Percentiles rank a stretch among this genome's conserved stretches.
Evolutionary conservation across 441 rosid species (phyloP).

Genomic region (Manihot esculenta): DNA sequence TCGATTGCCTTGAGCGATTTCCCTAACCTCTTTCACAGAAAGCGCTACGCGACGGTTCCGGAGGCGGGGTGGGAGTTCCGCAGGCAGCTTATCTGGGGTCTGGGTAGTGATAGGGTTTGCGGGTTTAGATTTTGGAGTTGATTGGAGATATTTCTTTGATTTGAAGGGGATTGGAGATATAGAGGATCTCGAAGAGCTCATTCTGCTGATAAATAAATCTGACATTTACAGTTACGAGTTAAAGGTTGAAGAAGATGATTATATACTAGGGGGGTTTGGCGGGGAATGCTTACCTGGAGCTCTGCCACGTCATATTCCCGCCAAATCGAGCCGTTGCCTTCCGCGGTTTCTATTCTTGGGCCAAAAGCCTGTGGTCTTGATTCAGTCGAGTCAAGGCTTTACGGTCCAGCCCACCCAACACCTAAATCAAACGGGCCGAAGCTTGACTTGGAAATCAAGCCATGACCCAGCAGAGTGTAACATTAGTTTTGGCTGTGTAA

Average conservation of each 20-base stretch:
- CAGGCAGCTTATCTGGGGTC: conserved; percentile 60
- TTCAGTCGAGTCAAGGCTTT: no score
- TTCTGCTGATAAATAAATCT: conserved; percentile 5
- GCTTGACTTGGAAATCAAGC: background rate
- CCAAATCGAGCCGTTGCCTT: conserved; percentile 53
- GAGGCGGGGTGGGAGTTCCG: conserved; percentile 42
- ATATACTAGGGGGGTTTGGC: conserved; percentile 32
- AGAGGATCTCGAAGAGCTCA: conserved; percentile 40
- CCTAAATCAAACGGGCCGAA: background rate
- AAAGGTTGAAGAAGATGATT: background rate
- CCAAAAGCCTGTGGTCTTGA: background rate
- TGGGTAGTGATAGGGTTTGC: conserved; percentile 34
- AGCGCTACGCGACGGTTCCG: conserved; percentile 61
- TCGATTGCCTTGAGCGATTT: conserved; percentile 44
- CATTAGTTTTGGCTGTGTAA: background rate
- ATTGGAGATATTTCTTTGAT: conserved; percentile 38
- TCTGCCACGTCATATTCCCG: conserved; percentile 52
- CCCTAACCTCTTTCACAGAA: conserved; percentile 60
- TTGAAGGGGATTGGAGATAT: conserved; percentile 36
- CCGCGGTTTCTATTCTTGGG: conserved; percentile 40
- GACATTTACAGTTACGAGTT: background rate
- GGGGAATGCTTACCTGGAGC: conserved; percentile 45
- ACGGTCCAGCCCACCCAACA: background rate
- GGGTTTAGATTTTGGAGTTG: conserved; percentile 28
- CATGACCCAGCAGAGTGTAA: background rate